Conservation (phyloP, 179 eudicot genomes). For the Silene vulgaris region DNA sequence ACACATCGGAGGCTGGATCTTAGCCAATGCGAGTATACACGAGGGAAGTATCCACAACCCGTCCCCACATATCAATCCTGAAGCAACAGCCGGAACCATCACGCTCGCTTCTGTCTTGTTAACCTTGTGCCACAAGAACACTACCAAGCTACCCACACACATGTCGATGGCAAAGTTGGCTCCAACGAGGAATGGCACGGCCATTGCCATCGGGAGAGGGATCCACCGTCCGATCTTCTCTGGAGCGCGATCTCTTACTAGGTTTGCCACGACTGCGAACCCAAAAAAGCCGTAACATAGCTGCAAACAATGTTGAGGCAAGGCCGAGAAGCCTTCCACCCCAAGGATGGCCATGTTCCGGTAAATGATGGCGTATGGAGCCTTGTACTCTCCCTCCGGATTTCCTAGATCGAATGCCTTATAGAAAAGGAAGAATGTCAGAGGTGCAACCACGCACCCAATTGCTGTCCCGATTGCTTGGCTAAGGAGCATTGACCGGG, state of each 20-base stretch:
- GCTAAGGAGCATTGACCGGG: slow-evolving; percentile 77
- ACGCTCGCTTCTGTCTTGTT: slow-evolving; percentile 43
- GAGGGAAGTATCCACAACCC: slow-evolving; percentile 81
- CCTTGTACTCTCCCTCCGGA: slow-evolving; percentile 63
- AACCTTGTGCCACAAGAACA: slow-evolving; percentile 56
- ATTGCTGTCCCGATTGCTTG: slow-evolving; percentile 81
- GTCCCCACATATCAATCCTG: slow-evolving; percentile 84
- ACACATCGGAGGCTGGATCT: slow-evolving; percentile 64
- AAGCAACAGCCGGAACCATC: slow-evolving; percentile 85
- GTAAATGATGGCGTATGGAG: slow-evolving; percentile 67
- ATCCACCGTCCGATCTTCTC: slow-evolving; percentile 41
- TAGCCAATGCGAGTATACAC: slow-evolving; percentile 54
- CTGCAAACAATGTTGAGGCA: slow-evolving; percentile 70
- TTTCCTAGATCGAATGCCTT: slow-evolving; percentile 63
- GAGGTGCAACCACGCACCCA: slow-evolving; percentile 79
- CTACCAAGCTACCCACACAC: slow-evolving; percentile 69
- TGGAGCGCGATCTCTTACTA: slow-evolving; percentile 47
- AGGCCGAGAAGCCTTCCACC: slow-evolving; percentile 70
- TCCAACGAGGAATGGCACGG: slow-evolving; percentile 76
- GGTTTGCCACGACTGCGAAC: slow-evolving; percentile 50
- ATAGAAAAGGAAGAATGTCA: slow-evolving; percentile 65
- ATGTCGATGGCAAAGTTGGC: slow-evolving; percentile 76
- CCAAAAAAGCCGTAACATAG: slow-evolving; percentile 59
- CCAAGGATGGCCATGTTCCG: slow-evolving; percentile 81
- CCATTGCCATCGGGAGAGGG: slow-evolving; percentile 93